Conservation (phyloP, 2,329 filamentous ascomycete species). For the Aquanectria penicillioides region DNA sequence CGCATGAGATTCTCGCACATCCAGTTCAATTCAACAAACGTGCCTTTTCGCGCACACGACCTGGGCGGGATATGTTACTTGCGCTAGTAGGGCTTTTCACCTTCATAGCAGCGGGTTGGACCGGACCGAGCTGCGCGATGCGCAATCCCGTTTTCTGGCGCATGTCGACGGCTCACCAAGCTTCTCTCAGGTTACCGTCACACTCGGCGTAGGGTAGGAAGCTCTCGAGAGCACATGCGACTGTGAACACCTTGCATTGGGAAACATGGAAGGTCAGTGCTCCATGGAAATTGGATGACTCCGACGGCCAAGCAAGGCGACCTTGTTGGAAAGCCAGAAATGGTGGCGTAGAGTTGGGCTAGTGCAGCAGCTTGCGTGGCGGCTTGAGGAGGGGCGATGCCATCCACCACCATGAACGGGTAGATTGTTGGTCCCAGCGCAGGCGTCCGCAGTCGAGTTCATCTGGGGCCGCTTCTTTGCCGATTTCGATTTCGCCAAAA, state of each 20-base stretch:
- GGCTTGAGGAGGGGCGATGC: constrained; percentile 40
- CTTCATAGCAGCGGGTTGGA: constrained; percentile 25
- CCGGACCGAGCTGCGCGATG: constrained; percentile 13
- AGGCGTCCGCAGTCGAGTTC: constrained; percentile 1
- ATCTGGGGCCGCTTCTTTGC: background rate
- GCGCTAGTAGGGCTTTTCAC: constrained; percentile 18
- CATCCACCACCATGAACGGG: constrained; percentile 28
- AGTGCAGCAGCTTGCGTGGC: constrained; percentile 45
- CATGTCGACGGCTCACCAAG: constrained; percentile 10
- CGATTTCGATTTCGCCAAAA: background rate
- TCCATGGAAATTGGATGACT: constrained; percentile 21
- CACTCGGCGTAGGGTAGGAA: background rate
- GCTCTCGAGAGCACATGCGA: background rate
- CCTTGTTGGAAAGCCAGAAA: constrained; percentile 28
- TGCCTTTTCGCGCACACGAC: constrained; percentile 8
- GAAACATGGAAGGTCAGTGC: background rate
- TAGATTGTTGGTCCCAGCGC: constrained; percentile 9
- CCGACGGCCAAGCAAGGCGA: constrained; percentile 27
- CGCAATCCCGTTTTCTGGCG: constrained; percentile 18
- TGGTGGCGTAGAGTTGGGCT: constrained; percentile 41
- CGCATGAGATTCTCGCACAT: constrained; percentile 26
- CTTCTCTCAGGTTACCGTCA: background rate
- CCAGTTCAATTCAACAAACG: constrained; percentile 1
- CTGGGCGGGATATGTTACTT: constrained; percentile 6
- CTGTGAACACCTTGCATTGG: constrained; percentile 3